A percentile compares a stretch with the other conserved stretches of the same genome.
phyloP scores from a whole-genome alignment of 2,329 filamentous ascomycete species.

The Sporothrix phasma region DNA sequence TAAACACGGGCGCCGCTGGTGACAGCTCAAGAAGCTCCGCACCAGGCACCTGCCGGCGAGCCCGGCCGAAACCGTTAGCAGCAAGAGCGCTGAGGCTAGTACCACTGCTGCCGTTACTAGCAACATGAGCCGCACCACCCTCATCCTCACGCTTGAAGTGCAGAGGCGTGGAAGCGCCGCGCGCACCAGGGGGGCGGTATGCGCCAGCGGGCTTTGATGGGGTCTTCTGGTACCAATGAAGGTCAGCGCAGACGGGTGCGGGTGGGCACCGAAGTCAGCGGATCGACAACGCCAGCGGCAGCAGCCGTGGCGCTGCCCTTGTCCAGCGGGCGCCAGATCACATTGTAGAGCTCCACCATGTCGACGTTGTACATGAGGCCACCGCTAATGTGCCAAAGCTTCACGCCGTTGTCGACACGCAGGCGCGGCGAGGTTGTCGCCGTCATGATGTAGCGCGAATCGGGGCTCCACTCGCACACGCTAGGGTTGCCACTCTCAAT shows the following conservation, averaged over 20 bases:
- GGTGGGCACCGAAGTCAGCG: constrained; percentile 63
- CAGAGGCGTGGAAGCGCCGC: constrained; percentile 77
- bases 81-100: constrained; percentile 56
- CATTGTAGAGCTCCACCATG: constrained; percentile 87
- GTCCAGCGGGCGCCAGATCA: constrained; percentile 67
- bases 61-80: constrained; percentile 69
- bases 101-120: constrained; percentile 65
- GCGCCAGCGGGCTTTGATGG: constrained; percentile 95
- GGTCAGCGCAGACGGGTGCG: constrained; percentile 71
- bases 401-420: constrained; percentile 91
- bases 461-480: constrained; percentile 94
- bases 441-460: constrained; percentile 90
- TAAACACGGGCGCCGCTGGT: constrained; percentile 48
- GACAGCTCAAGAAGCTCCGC: constrained; percentile 63
- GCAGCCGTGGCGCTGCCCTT: constrained; percentile 19
- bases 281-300: constrained; percentile 50
- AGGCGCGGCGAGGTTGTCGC: constrained; percentile 94
- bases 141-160: constrained; percentile 98
- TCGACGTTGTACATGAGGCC: constrained; percentile 91
- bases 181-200: constrained; percentile 87
- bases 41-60: constrained; percentile 73
- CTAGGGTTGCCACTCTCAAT: constrained; percentile 94
- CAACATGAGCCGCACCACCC: constrained; percentile 73
- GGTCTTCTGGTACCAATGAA: constrained; percentile 85
- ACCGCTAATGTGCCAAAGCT: constrained; percentile 87